These are phyloP conservation scores for Poa annua DNA, from an alignment of 176 grass and related monocot genomes.

Conservation along the genomic window DNA sequence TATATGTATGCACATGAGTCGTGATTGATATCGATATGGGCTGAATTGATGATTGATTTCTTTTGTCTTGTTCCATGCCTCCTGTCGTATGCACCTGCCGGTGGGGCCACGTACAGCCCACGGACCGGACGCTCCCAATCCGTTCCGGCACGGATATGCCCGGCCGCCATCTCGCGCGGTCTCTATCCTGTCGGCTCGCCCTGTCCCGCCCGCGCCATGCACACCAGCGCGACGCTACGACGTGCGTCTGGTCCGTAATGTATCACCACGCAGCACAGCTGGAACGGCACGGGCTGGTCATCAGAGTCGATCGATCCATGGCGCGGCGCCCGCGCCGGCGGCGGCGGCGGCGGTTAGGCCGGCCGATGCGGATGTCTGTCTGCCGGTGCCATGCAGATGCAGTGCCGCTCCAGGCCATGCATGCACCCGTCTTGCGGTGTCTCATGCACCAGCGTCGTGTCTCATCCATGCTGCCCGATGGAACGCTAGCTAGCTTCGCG, in stretches of 20 bases:
- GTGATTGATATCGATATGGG: conserved; percentile 16
- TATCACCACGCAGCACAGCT: not conserved
- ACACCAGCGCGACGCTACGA: not conserved
- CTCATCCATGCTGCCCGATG: not conserved
- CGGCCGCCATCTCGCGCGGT: conserved; percentile 17
- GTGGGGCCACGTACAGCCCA: conserved; percentile 40
- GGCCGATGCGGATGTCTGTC: conserved; percentile 12
- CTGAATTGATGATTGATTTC: not conserved
- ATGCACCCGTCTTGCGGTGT: not conserved
- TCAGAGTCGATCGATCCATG: too few species aligned
- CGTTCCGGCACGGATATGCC: not conserved
- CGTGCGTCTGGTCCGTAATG: not conserved
- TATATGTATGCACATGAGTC: not conserved
- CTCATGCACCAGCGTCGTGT: not conserved
- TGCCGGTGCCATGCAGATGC: not conserved
- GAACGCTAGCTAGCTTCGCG: not conserved
- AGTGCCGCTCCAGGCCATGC: not conserved
- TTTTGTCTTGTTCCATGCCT: conserved; percentile 11
- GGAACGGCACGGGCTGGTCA: not conserved
- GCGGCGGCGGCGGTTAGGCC: not conserved
- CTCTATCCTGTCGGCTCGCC: not conserved
- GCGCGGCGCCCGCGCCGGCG: too few species aligned
- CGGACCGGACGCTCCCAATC: conserved; percentile 33
- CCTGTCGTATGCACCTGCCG: not conserved
- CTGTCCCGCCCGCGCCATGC: not conserved